A percentile compares a stretch with the other conserved stretches of the same genome.
These are phyloP conservation scores for Coffea eugenioides DNA, from an alignment of 257 asterid genomes.

Conservation along the genomic window DNA sequence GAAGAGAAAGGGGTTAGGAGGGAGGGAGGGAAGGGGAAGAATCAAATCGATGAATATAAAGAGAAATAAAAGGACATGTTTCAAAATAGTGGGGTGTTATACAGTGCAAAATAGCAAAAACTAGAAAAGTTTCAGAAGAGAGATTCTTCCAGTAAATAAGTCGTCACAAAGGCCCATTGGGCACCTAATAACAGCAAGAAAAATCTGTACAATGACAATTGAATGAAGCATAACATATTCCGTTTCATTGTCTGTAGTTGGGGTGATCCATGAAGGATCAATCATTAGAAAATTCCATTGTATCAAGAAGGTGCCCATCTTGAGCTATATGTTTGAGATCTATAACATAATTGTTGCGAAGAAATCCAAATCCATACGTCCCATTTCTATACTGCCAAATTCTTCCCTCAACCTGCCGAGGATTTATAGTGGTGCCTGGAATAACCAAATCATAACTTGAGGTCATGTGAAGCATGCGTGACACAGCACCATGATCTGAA, in stretches of 20 bases:
- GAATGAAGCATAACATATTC: background rate
- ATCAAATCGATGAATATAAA: background rate
- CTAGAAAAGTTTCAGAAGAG: background rate
- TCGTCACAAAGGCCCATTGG: background rate
- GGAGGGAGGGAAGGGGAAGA: too few species aligned
- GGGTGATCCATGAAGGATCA: constrained; percentile 19
- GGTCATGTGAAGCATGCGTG: constrained; percentile 61
- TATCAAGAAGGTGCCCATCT: constrained; percentile 53
- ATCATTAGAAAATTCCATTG: constrained; percentile 31
- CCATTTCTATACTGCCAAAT: constrained; percentile 77
- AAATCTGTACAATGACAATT: constrained; percentile 16
- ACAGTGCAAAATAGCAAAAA: background rate
- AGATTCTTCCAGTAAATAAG: background rate
- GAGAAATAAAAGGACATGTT: background rate
- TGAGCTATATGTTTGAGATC: constrained; percentile 66
- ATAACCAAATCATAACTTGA: constrained; percentile 78
- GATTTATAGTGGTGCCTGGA: constrained; percentile 52
- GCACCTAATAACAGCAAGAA: background rate
- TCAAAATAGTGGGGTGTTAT: background rate
- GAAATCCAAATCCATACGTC: constrained; percentile 80
- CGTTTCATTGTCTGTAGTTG: background rate
- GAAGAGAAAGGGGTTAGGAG: too few species aligned
- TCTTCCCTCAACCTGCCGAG: constrained; percentile 67
- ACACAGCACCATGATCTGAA: constrained; percentile 38
- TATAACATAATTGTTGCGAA: constrained; percentile 48